These are phyloP conservation scores for Suillus tomentosus DNA, from an alignment of 768 basidiomycete genomes.

Conservation along the genomic window DNA sequence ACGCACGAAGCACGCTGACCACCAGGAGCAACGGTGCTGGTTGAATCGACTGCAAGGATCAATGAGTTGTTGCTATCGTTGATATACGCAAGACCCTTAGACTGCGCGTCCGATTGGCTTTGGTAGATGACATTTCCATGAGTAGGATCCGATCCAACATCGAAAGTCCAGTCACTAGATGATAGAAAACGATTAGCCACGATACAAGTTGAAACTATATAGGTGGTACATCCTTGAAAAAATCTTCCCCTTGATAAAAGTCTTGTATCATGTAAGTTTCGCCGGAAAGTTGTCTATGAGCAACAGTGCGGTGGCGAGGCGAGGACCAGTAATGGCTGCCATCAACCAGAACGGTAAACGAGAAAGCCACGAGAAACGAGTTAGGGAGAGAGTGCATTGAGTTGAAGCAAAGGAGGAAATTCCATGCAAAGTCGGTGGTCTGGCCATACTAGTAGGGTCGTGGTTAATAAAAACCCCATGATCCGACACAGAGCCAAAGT, in stretches of 20 bases:
- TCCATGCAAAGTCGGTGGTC: background rate
- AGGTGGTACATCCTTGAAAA: constrained; percentile 52
- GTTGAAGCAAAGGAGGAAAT: background rate
- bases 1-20: constrained; percentile 56
- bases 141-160: constrained; percentile 64
- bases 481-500: too few species aligned
- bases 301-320: constrained; percentile 30
- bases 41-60: constrained; percentile 65
- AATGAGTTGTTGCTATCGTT: constrained; percentile 55
- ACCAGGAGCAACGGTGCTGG: constrained; percentile 46
- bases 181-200: background rate
- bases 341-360: constrained; percentile 40
- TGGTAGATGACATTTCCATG: constrained; percentile 67
- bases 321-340: constrained; percentile 27
- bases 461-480: background rate
- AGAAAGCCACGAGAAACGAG: constrained; percentile 31
- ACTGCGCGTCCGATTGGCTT: constrained; percentile 45
- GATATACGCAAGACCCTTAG: constrained; percentile 60
- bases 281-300: constrained; percentile 20
- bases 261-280: constrained; percentile 40
- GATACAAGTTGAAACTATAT: background rate
- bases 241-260: constrained; percentile 51
- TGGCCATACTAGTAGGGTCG: too few species aligned
- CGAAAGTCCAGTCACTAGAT: constrained; percentile 70
- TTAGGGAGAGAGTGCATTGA: constrained; percentile 36